Base-by-base conservation (phyloP, 2,329 filamentous ascomycete species). In the Ophiostoma sp. region DNA sequence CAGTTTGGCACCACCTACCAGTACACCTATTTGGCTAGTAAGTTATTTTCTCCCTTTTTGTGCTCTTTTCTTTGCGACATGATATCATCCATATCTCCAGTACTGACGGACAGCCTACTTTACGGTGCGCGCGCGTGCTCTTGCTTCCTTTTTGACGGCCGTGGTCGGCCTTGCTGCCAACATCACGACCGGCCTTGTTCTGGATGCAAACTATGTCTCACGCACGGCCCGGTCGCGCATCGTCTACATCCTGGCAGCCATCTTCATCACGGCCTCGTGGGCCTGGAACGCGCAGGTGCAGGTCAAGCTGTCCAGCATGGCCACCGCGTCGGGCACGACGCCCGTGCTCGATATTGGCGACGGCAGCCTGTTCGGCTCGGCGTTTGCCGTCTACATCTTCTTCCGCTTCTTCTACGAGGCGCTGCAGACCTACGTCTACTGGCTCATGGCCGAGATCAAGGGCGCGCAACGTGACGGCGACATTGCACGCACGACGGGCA, bases 371-470 rank as follows among this genome's bases (percentile, higher is more conserved):
- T 57, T 57, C 52, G 27, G 27, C n/a, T 57, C 52, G n/a, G 52
- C 52, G 23, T 57, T 57, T 13, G 23, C 52, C 52, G 52, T 57
- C 15, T 57, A 57, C 52, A 57, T 57, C 52, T 57, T 57, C 52
- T 57, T 57, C 52, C 52, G 52, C 52, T 57, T 57, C 52, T 57
- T 57, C n/a, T 57, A 57, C 11, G 52, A 57, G 52, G 52, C 27
- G 52, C 52, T 57, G 52, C 52, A 57, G 52, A 57, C 52, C 8
- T 57, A 57, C 27, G 52, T 57, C n/a, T 57, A 57, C 52, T 57
- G 52, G 52, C 52, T 57, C n/a, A 57, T 57, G 52, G 52, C 52
- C 52, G 52, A 57, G 52, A 57, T 57, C 52, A 57, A 57, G 52
- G 52, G 52, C n/a, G 52, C 52, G 8, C 52, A 57, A n/a, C n/a